These are phyloP conservation scores for Plasmodium inui DNA, from an alignment of 169 alveolate genomes.

Conservation along the genomic window DNA sequence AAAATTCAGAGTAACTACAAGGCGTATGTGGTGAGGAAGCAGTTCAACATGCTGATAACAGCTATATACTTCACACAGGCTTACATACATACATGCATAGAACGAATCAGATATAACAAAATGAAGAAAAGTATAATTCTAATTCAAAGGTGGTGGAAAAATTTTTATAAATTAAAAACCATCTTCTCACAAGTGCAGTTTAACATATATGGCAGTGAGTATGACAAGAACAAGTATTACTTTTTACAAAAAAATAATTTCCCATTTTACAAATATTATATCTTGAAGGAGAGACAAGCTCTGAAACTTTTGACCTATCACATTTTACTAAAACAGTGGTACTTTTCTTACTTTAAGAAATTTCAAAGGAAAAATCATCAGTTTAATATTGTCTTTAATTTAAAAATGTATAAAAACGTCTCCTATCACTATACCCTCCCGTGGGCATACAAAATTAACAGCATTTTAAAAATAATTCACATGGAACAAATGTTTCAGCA, in stretches of 20 bases:
- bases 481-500: conserved; percentile 72
- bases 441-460: conserved; percentile 74
- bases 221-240: conserved; percentile 50
- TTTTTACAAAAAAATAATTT: conserved; percentile 68
- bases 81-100: conserved; percentile 52
- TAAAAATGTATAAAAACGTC: conserved; percentile 62
- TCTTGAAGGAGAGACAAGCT: conserved; percentile 68
- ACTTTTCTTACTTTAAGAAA: conserved; percentile 70
- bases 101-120: conserved; percentile 28
- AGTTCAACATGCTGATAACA: conserved; percentile 26
- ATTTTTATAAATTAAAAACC: conserved; percentile 48
- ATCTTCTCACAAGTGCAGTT: conserved; percentile 1
- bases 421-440: conserved; percentile 64
- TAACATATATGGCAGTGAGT: conserved; percentile 45
- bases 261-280: conserved; percentile 63
- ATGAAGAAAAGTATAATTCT: conserved; percentile 37
- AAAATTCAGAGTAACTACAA: conserved; percentile 70
- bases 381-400: conserved; percentile 74
- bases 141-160: conserved; percentile 74
- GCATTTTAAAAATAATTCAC: conserved; percentile 53
- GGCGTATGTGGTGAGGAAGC: conserved; percentile 57
- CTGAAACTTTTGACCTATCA: conserved; percentile 62
- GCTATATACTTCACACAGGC: conserved; percentile 76
- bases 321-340: conserved; percentile 74
- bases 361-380: conserved; percentile 69